These are phyloP conservation scores for Magnolia sinica DNA, from an alignment of 164 flowering plant species.

Conservation along the genomic window DNA sequence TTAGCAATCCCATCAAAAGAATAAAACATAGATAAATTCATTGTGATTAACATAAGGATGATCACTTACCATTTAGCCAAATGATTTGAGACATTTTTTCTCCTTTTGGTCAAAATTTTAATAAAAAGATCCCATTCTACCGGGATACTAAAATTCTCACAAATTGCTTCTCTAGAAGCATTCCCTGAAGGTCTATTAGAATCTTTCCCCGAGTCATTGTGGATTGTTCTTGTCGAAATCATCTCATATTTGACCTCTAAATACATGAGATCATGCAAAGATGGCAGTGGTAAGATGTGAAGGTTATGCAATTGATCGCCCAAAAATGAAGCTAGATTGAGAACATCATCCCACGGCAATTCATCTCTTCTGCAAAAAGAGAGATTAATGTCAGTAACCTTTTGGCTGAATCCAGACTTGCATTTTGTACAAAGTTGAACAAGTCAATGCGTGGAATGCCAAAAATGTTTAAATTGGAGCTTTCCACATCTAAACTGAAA, in stretches of 20 bases:
- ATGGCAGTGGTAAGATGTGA: conserved; percentile 67
- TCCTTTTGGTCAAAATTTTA: conserved; percentile 44
- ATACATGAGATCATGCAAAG: conserved; percentile 19
- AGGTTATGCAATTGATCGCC: conserved; percentile 80
- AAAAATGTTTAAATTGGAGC: background rate
- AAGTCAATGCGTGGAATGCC: background rate
- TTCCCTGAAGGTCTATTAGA: conserved; percentile 12
- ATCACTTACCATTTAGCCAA: conserved; percentile 65
- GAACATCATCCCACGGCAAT: conserved; percentile 49
- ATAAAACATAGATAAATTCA: background rate
- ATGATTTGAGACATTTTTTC: conserved; percentile 44
- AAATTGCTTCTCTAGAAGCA: conserved; percentile 21
- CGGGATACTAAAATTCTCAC: conserved; percentile 29
- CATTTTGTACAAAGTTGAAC: background rate
- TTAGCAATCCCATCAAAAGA: background rate
- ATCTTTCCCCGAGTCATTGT: background rate
- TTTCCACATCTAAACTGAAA: background rate
- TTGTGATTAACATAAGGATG: background rate
- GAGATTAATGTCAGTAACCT: conserved; percentile 2
- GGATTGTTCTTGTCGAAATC: background rate
- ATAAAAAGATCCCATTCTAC: conserved; percentile 55
- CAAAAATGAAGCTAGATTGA: conserved; percentile 71
- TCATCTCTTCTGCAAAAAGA: conserved; percentile 62
- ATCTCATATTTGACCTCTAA: conserved; percentile 18
- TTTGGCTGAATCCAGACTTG: too few relatives aligned